Percentiles rank a stretch among this genome's conserved stretches.
Conservation (phyloP, 129 eudicot species). For the Flaveria sonorensis region DNA sequence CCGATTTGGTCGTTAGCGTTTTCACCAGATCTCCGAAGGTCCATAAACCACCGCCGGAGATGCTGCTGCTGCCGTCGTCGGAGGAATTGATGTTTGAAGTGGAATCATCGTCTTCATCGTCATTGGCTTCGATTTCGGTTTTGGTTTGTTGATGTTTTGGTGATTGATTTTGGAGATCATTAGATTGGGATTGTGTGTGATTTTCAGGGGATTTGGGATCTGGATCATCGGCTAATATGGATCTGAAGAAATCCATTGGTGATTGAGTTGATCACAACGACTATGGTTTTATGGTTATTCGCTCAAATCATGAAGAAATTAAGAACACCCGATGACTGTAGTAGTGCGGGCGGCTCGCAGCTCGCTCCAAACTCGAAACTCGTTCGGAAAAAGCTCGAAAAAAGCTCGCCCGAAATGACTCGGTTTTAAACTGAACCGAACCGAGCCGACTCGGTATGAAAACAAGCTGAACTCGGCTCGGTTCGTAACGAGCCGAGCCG, state of each 20-base stretch:
- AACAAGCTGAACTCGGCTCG: no score
- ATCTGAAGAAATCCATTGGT: conserved; percentile 78
- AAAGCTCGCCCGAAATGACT: no score
- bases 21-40: conserved; percentile 71
- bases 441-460: no score
- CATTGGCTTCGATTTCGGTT: no score
- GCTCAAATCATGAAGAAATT: neutral
- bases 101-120: conserved; percentile 29
- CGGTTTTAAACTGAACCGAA: no score
- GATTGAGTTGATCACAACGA: neutral
- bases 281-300: neutral
- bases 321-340: no score
- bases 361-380: no score
- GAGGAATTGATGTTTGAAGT: conserved; percentile 32
- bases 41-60: conserved; percentile 42
- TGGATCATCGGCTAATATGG: conserved; percentile 74
- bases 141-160: conserved; percentile 17
- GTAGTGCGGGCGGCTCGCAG: no score
- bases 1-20: conserved; percentile 58
- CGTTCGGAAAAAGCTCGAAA: no score
- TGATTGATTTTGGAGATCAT: conserved; percentile 25
- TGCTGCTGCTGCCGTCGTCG: conserved; percentile 16
- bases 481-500: no score
- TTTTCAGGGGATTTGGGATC: conserved; percentile 41
- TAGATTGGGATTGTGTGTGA: conserved; percentile 35